Base-by-base conservation (phyloP, 768 basidiomycete genomes). In the Lentinula raphanica region DNA sequence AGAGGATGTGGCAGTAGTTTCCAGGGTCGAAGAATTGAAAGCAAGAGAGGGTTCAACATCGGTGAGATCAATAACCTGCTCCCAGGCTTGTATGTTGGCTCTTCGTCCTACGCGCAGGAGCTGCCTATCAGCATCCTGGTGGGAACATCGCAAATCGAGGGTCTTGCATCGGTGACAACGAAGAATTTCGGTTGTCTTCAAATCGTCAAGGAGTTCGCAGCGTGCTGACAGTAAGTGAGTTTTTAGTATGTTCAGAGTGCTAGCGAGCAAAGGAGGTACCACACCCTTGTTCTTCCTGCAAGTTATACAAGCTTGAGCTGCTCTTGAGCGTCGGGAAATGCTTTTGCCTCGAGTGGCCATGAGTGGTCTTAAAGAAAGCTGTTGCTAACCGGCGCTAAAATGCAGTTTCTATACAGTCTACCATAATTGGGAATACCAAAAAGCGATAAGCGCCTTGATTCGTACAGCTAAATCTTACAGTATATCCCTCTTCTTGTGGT, bases 91-190 rank as follows among this genome's bases (percentile, higher is more conserved):
- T 3, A 50, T 36, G 21, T 32, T 32, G 11, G 49, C 5, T 36
- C 23, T 50, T 9, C 49, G 49, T n/a, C 49, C 49, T 21, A 50
- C n/a, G 32, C 46, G 46, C 12, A 48, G 46, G 17, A 21, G n/a
- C 29, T 36, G 19, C 29, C 49, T 28, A 32, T 50, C 32, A 32
- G 49, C 49, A 19, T 50, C 49, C 29, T 50, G 31, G 19, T 50
- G 36, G 5, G 49, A 50, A 21, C 49, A 50, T 36, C 3, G 19
- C 21, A 50, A 36, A 21, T 36, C 32, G 13, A 50, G 49, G 19
- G 49, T 36, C 31, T 50, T 50, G 32, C 49, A 50, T 21, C 49
- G 28, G 32, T 50, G 49, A n/a, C 49, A 50, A n/a, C 49, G 49
- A 50, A 50, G 49, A 35, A 36, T 9, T 21, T 50, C 49, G 29